Evolutionary conservation across 2,329 filamentous ascomycete genomes (phyloP), one percentile per base, ranked within the genome.

Genomic region (Polytolypa hystricis): DNA sequence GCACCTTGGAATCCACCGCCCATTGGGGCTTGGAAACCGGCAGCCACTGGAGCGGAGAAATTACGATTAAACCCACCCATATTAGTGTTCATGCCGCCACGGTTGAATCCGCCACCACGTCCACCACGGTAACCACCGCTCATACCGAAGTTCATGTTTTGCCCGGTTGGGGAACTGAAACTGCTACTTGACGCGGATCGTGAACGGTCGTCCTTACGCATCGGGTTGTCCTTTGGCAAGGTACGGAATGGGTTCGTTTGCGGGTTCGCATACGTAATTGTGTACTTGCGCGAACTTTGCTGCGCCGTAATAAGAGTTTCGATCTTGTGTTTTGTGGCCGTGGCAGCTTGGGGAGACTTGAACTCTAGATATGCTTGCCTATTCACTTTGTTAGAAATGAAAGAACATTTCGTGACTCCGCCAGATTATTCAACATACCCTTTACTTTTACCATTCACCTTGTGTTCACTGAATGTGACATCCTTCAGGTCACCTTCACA

Each of bases 391-490:
- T 33, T 9, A 34, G 38, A 28, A 45, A 33, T 35, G 28, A 41
- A 45, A 31, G 32, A 37, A n/a, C n/a, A n/a, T n/a, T n/a, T n/a
- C n/a, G n/a, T n/a, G n/a, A n/a, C n/a, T 21, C 12, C n/a, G n/a
- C 10, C n/a, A 7, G 26, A n/a, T 27, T 14, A 12, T 15, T 32
- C 11, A 14, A 61, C 77, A 45, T 70, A 93, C 87, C 91, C 89
- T 67, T 96, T 95, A 63, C 85, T 94, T 66, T 98, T 98, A 49
- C 91, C 91, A 49, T 98, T 98, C 32, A 96, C 87, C 58, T 98
- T 98, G 62, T 96, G 91, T 58, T 98, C 91, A 52, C 85, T 95
- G 58, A 96, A 98, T 0, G 87, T 94, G 35, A 98, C 77, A 42
- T 96, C 91, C 51, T 84, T 86, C 12, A 96, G 65, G 52, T 94